Evolutionary conservation across 345 rosid species (phyloP), one percentile per base, ranked within the genome.

Genomic region (Brassica cretica): DNA sequence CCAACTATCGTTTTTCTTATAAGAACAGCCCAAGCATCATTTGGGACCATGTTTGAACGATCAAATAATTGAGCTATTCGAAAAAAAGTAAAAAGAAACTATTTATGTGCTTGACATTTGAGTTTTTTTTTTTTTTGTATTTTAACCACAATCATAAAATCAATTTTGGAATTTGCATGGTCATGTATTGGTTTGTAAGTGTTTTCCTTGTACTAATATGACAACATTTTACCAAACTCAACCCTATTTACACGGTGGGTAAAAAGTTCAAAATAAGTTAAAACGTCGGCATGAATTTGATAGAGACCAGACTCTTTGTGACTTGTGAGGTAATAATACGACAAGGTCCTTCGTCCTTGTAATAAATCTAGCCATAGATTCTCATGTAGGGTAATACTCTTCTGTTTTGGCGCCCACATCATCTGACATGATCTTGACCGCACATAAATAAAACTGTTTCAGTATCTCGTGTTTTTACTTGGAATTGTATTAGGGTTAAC

Each of bases 291-390:
- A 29, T 78, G 32, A 58, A 66, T 30, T 46, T 46, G 55, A 46
- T n/a, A 61, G 78, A 67, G 82, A 78, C 73, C 30, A 72, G 69
- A 73, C 77, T 32, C 67, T 73, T 32, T 4, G 63, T 59, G 44
- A 37, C 10, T 2, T 44, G 68, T 59, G 69, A 58, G 53, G 21
- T 35, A 46, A 46, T 37, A 59, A 21, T 59, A 30, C 29, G 69
- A 72, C 69, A 78, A 72, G 56, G 53, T 73, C 58, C 49, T 24
- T 73, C 44, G 53, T 73, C 58, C 49, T 24, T 73, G 74, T 61
- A 61, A 78, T 60, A 78, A 73, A 78, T 78, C 77, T 73, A 67
- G 33, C 74, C 49, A 78, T 78, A 78, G 82, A 78, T 78, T 64
- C n/a, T 65, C 67, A 41, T 2, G 18, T 24, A 77, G 10, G 73